A percentile compares a stretch with the other conserved stretches of the same genome.
Evolutionary conservation across 1,284 basidiomycete species (phyloP).

Genomic region (Anthracocystis walkeri): DNA sequence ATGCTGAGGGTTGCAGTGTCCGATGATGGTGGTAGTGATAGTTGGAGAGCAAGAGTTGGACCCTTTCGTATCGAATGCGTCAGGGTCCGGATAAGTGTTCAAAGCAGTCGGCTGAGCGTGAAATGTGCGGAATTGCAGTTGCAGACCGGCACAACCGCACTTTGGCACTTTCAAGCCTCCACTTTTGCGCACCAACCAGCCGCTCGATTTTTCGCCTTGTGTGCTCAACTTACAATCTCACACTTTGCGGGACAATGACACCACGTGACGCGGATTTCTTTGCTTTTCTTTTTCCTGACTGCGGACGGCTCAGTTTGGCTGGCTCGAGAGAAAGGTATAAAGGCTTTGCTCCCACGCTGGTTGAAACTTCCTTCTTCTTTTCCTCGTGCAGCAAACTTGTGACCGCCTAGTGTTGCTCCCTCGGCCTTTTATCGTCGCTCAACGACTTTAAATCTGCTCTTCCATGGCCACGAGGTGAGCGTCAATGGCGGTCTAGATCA

Average conservation of each 20-base stretch:
- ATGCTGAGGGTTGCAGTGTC: neutral
- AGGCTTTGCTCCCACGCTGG: neutral
- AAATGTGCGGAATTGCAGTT: neutral
- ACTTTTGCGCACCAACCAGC: slow-evolving; percentile 1
- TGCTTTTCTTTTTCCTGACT: neutral
- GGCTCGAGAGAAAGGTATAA: slow-evolving; percentile 7
- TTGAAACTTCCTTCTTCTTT: slow-evolving; percentile 35
- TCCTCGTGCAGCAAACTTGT: slow-evolving; percentile 56
- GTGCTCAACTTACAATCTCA: slow-evolving; percentile 14
- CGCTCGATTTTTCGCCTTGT: neutral
- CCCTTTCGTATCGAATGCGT: neutral
- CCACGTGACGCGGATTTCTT: slow-evolving; percentile 33
- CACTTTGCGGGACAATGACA: neutral
- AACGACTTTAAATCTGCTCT: slow-evolving; percentile 21
- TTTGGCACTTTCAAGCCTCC: neutral
- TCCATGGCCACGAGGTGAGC: slow-evolving; percentile 56
- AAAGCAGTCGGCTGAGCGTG: slow-evolving; percentile 2
- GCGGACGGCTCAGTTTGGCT: neutral
- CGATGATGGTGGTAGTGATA: slow-evolving; percentile 10
- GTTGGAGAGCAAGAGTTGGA: slow-evolving; percentile 1
- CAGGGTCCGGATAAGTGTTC: slow-evolving; percentile 3
- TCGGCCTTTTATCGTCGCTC: slow-evolving; percentile 24
- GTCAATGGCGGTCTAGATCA: slow-evolving; percentile 55
- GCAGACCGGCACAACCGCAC: no score
- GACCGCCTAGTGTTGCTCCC: slow-evolving; percentile 58